Percentiles rank a stretch among this genome's conserved stretches.
phyloP scores from a whole-genome alignment of 192 early-diverging fungal genomes.

The Gaertneriomyces semiglobifer region DNA sequence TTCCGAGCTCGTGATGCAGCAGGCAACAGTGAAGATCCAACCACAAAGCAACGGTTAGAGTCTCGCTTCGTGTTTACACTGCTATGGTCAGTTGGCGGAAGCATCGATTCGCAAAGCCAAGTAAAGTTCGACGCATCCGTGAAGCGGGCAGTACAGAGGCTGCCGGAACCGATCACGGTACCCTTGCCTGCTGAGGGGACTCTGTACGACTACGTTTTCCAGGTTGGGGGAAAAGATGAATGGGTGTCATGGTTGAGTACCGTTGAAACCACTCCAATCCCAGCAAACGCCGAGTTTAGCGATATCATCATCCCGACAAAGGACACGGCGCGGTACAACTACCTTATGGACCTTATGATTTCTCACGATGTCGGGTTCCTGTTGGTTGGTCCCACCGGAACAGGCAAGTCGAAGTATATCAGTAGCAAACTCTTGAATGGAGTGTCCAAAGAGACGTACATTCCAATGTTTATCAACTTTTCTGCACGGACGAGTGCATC shows the following conservation, averaged over 20 bases:
- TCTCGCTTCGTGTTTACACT: constrained; percentile 51
- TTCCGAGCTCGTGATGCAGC: constrained; percentile 34
- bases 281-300: constrained; percentile 51
- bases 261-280: constrained; percentile 42
- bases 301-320: constrained; percentile 63
- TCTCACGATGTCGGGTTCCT: constrained; percentile 48
- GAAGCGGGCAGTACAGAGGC: constrained; percentile 14
- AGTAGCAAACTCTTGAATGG: constrained; percentile 51
- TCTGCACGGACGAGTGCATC: constrained; percentile 55
- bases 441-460: constrained; percentile 47
- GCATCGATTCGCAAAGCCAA: constrained; percentile 49
- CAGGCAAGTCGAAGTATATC: constrained; percentile 64
- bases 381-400: constrained; percentile 59
- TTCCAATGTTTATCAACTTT: constrained; percentile 61
- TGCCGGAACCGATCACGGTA: constrained; percentile 20
- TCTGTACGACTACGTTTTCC: constrained; percentile 55
- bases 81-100: constrained; percentile 56
- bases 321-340: constrained; percentile 60
- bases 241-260: constrained; percentile 58
- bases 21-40: constrained; percentile 13
- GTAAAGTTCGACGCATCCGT: constrained; percentile 47
- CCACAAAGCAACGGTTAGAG: constrained; percentile 33
- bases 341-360: constrained; percentile 58
- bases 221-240: constrained; percentile 29
- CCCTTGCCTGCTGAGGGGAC: constrained; percentile 41